Conservation (phyloP, 75 land plant genomes). For the Selaginella tamariscina region DNA sequence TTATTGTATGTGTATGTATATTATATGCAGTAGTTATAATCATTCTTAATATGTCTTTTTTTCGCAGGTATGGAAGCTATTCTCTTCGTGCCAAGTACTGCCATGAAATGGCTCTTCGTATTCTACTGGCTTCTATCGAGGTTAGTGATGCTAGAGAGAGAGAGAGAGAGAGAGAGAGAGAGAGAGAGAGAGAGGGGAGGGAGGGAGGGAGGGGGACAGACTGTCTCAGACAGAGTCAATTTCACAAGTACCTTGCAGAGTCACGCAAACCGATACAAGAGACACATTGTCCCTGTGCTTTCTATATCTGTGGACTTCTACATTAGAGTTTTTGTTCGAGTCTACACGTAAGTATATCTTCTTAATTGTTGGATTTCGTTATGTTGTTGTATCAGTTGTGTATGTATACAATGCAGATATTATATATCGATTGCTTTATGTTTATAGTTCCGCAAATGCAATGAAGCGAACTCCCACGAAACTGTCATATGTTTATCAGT, state of each 20-base stretch:
- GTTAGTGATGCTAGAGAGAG: conserved; percentile 32
- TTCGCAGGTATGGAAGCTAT: conserved; percentile 77
- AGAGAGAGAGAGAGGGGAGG: too few species aligned
- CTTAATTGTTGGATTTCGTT: neutral
- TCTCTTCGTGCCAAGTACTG: conserved; percentile 87
- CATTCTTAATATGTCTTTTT: neutral
- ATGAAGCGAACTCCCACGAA: conserved; percentile 85
- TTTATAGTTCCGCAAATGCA: conserved; percentile 93
- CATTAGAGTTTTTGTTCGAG: conserved; percentile 89
- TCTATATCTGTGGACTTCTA: conserved; percentile 96
- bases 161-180: too few species aligned
- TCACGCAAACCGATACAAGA: conserved; percentile 96
- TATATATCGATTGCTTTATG: too few species aligned
- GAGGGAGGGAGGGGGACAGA: too few species aligned
- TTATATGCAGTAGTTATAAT: too few species aligned
- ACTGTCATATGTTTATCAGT: conserved; percentile 90
- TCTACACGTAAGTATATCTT: conserved; percentile 63
- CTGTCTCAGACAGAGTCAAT: neutral
- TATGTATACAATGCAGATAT: conserved; percentile 35
- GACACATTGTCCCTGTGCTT: conserved; percentile 85
- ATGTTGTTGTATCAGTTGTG: neutral
- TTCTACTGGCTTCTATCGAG: conserved; percentile 93
- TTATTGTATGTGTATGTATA: neutral
- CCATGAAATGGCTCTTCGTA: conserved; percentile 97
- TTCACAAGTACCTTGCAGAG: conserved; percentile 36